Base-by-base conservation (phyloP, 2,329 filamentous ascomycete genomes). In the Apiospora hydei region DNA sequence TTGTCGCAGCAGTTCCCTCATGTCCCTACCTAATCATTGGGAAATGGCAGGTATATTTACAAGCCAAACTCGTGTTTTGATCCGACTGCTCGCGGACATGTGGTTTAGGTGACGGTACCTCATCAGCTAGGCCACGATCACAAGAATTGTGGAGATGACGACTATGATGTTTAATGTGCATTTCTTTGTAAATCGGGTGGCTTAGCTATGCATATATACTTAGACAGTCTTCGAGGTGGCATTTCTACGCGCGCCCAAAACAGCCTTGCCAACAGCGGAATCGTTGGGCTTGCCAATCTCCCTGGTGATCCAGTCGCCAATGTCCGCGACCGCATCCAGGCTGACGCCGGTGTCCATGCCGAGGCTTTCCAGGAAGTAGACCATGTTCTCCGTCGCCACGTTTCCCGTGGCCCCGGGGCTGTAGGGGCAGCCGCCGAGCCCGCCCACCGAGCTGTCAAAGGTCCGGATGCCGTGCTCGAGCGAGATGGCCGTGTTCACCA, bases 371-470 rank as follows among this genome's bases (percentile, higher is more conserved):
- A 88, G 79, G 70, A 80, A 81, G 73, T 83, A 83, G 3, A 82
- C 79, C 74, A 92, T 75, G 69, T 83, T 81, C 71, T 83, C 81
- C 0, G 81, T 82, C 1, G 81, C 76, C 2, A 92, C 89, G 77
- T 93, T 93, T 0, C 91, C 91, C 10, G 90, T 93, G 2, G 91
- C 91, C 0, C 91, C 91, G 0, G 90, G 90, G 44, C 89, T 90
- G 77, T 89, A 93, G 0, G 91, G 91, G 78, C 91, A 93, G 0
- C 91, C 91, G 1, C 91, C 91, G 0, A 93, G 82, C 0, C 91
- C 91, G 1, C 85, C 89, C 2, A 93, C 89, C 14, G 90, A 91
- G 71, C 88, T 88, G 77, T 93, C 92, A 76, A 93, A 93, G 0
- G 88, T 88, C 14, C 90, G 81, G 16, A 93, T 84, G 0, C 91